These are phyloP conservation scores for Clitoria ternatea DNA, from an alignment of 306 rosid genomes.

Conservation along the genomic window DNA sequence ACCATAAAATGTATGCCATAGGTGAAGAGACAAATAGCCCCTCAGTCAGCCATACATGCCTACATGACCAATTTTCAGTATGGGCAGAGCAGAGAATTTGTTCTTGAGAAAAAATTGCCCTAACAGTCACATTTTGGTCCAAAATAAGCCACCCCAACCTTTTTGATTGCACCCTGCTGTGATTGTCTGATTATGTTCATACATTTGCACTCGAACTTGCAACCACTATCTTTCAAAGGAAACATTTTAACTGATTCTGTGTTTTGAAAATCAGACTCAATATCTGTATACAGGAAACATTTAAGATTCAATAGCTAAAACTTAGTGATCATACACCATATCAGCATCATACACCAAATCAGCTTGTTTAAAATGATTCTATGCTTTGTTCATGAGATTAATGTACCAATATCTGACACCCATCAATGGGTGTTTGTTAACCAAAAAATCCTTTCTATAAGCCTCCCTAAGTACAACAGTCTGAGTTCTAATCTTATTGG, in stretches of 20 bases:
- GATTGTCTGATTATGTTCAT: neutral
- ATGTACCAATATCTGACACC: constrained; percentile 64
- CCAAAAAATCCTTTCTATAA: constrained; percentile 60
- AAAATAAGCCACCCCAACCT: constrained; percentile 2
- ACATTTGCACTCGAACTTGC: neutral
- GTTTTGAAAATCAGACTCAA: neutral
- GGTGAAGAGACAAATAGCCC: neutral
- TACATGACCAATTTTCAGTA: neutral
- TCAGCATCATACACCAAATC: constrained; percentile 15
- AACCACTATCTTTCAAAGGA: neutral
- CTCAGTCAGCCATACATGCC: neutral
- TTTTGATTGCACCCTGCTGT: neutral
- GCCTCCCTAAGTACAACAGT: constrained; percentile 81
- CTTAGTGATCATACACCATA: too few relatives aligned
- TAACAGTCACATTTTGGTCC: neutral
- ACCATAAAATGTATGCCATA: neutral
- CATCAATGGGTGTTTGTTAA: constrained; percentile 68
- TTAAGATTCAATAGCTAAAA: constrained; percentile 25
- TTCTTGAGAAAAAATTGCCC: neutral
- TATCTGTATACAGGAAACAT: constrained; percentile 1
- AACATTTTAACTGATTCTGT: constrained; percentile 1
- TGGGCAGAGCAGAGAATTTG: neutral
- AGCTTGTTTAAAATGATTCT: constrained; percentile 22
- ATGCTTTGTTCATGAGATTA: constrained; percentile 57
- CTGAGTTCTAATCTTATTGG: constrained; percentile 75